Base-by-base conservation (phyloP, 495 filamentous ascomycete species). In the Podospora appendiculata region DNA sequence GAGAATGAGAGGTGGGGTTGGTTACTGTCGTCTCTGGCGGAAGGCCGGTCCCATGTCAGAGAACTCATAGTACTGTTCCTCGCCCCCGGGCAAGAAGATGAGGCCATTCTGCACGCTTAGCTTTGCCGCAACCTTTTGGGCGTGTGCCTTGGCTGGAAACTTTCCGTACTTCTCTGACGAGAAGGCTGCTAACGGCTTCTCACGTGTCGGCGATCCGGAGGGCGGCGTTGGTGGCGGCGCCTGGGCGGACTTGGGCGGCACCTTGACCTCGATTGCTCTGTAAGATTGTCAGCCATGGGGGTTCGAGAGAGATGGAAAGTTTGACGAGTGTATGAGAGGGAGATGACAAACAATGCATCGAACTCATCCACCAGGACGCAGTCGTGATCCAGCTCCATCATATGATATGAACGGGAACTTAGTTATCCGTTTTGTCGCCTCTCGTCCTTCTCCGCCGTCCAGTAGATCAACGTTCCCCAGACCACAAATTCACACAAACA, bases 81-180 rank as follows among this genome's bases (percentile, higher is more conserved):
- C 58, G 19, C 71, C 68, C 16, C 79, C 80, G 8, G 73, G 68
- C 8, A 87, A 70, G 61, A 78, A 83, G 46, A 88, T 79, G 50
- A 92, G 58, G 32, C 89, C 89, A 46, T 72, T 60, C 18, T 72
- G 65, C 42, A 76, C 72, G 4, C 78, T 79, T 32, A 95, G 80
- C 50, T 83, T 77, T 46, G 76, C 73, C 11, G 82, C 84, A 12
- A 91, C 87, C 41, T 80, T 84, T 54, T 79, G 79, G 41, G 87
- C 89, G 65, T 96, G 88, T 54, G 83, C 74, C 64, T 93, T 95
- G 33, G 89, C 90, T 91, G 65, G 65, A 40, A 41, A 68, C 40
- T 64, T 68, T 14, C 60, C 61, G 16, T 56, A 17, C 18, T 59
- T 49, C 40, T 57, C 44, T 14, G 55, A 41, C 14, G 61, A 49